phyloP scores from a whole-genome alignment of 2,329 filamentous ascomycete species.

The Apiospora hydei region DNA sequence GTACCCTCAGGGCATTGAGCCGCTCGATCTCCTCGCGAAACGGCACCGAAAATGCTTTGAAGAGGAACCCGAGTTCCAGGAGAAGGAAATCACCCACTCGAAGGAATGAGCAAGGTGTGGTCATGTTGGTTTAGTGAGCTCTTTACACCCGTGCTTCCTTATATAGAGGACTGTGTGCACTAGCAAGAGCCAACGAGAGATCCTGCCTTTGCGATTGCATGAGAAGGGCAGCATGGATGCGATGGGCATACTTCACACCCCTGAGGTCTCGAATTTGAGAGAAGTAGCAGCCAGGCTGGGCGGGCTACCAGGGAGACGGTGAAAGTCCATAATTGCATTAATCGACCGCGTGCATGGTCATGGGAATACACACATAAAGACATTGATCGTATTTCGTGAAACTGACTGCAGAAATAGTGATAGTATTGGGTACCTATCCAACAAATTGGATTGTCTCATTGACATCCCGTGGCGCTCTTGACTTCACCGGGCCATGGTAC shows the following conservation, averaged over 20 bases:
- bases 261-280: not conserved
- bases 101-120: not conserved
- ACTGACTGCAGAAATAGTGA: not conserved
- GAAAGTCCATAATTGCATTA: not conserved
- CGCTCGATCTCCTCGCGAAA: not conserved
- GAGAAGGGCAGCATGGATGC: not conserved
- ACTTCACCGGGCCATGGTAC: too few relatives aligned
- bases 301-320: not conserved
- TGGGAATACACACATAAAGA: not conserved
- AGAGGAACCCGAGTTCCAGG: not conserved
- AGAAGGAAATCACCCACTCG: not conserved
- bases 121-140: too few relatives aligned
- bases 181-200: not conserved
- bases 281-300: not conserved
- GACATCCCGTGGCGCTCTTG: too few relatives aligned
- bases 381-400: not conserved
- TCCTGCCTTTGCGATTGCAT: not conserved
- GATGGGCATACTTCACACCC: not conserved
- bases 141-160: too few relatives aligned
- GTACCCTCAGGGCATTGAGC: not conserved
- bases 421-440: too few relatives aligned
- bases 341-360: not conserved
- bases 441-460: too few relatives aligned
- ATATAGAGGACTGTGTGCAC: too few relatives aligned
- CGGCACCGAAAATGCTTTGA: not conserved